Conservation (phyloP, 1,284 basidiomycete genomes). For the Malassezia sp. region DNA sequence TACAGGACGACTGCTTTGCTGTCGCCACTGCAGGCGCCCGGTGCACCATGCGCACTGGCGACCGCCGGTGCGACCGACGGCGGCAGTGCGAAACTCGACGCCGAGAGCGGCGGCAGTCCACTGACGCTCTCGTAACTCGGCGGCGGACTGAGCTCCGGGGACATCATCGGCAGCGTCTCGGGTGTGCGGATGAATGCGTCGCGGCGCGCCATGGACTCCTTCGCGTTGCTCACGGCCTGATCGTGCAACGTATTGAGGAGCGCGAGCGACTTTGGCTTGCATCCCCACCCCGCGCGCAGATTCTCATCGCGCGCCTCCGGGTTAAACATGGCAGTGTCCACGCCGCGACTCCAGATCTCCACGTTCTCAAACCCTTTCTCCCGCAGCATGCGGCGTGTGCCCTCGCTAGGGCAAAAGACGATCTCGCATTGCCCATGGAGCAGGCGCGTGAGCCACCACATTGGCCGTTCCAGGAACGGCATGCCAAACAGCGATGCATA, state of each 20-base stretch:
- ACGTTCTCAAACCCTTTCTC: conserved; percentile 50
- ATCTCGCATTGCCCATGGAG: conserved; percentile 47
- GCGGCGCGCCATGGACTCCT: neutral
- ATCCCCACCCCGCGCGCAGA: conserved; percentile 50
- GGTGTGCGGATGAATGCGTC: conserved; percentile 46
- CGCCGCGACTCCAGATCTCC: conserved; percentile 52
- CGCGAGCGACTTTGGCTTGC: conserved; percentile 26
- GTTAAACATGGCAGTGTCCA: conserved; percentile 31
- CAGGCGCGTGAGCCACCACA: conserved; percentile 46
- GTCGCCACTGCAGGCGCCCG: conserved; percentile 16
- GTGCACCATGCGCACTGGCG: neutral
- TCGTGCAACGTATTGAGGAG: conserved; percentile 16
- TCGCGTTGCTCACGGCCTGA: conserved; percentile 4
- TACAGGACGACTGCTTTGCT: conserved; percentile 47
- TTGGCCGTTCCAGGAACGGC: conserved; percentile 50
- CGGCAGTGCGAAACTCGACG: conserved; percentile 26
- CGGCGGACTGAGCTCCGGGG: conserved; percentile 39
- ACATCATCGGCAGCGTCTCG: conserved; percentile 33
- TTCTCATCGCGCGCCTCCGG: conserved; percentile 48
- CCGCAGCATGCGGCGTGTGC: conserved; percentile 51
- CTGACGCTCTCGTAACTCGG: conserved; percentile 36
- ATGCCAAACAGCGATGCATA: conserved; percentile 54
- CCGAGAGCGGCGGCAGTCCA: conserved; percentile 28
- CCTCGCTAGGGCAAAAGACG: conserved; percentile 53
- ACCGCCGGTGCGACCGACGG: conserved; percentile 28